A percentile compares a stretch with the other conserved stretches of the same genome.
Evolutionary conservation across 805 yeast genomes (phyloP).

Genomic region (Lachancea dasiensis): DNA sequence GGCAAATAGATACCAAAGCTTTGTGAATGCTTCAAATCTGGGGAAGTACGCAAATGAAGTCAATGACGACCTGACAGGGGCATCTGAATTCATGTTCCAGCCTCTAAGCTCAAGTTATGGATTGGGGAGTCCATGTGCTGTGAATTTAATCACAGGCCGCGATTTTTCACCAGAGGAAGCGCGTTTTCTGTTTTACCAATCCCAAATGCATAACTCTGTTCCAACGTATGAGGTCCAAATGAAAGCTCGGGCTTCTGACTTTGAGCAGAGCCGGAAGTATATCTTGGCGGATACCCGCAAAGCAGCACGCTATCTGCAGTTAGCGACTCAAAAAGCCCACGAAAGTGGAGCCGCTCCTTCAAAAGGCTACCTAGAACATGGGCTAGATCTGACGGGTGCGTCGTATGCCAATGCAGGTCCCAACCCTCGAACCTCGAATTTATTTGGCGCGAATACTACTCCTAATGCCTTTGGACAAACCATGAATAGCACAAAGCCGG

Average conservation of each 20-base stretch:
- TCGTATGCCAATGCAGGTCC: constrained; percentile 3
- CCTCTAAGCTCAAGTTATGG: constrained; percentile 44
- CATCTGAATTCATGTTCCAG: constrained; percentile 22
- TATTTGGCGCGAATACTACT: constrained; percentile 3
- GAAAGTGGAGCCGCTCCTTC: constrained; percentile 23
- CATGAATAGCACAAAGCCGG: not conserved
- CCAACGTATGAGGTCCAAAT: constrained; percentile 38
- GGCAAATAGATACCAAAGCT: constrained; percentile 18
- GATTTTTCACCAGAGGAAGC: constrained; percentile 52
- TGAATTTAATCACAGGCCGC: constrained; percentile 44
- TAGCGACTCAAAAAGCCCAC: constrained; percentile 33
- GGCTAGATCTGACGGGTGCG: constrained; percentile 29
- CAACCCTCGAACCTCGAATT: not conserved
- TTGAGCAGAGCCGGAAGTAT: constrained; percentile 37
- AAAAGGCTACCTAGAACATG: constrained; percentile 33
- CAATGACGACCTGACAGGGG: constrained; percentile 18
- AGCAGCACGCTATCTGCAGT: constrained; percentile 55
- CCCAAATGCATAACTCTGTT: constrained; percentile 34
- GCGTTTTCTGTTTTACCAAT: constrained; percentile 41
- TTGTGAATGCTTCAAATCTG: constrained; percentile 22
- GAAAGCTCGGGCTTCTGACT: constrained; percentile 41
- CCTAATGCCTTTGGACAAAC: constrained; percentile 12
- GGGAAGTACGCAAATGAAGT: constrained; percentile 28
- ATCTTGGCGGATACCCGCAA: constrained; percentile 37
- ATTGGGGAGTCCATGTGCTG: constrained; percentile 41